Conservation (phyloP, 768 basidiomycete species). For the Dictyophora rubrovolvata region DNA sequence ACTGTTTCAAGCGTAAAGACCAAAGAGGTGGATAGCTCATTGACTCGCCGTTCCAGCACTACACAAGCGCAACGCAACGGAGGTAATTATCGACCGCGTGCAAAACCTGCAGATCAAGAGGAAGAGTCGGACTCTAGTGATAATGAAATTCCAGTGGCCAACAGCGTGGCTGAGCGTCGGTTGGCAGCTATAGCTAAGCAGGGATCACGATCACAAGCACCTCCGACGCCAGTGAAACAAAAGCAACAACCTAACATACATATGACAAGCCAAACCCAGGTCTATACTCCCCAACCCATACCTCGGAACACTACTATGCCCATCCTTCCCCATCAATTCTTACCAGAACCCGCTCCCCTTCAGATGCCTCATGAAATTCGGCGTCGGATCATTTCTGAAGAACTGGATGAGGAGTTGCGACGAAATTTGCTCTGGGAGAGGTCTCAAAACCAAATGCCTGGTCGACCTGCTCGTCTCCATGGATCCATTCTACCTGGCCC, state of each 20-base stretch:
- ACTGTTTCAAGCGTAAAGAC: conserved; percentile 1
- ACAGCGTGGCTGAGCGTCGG: conserved; percentile 15
- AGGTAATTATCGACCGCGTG: conserved; percentile 10
- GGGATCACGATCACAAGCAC: background rate
- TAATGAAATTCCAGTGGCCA: conserved; percentile 11
- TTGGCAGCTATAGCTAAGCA: conserved; percentile 12
- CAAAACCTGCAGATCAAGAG: conserved; percentile 13
- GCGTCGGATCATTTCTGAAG: conserved; percentile 71
- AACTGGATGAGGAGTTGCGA: conserved; percentile 76
- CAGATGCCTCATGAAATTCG: conserved; percentile 82
- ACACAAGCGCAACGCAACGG: conserved; percentile 4
- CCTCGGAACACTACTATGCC: conserved; percentile 31
- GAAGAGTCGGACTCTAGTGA: conserved; percentile 15
- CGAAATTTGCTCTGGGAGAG: conserved; percentile 69
- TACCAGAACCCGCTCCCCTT: conserved; percentile 53
- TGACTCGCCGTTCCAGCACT: background rate
- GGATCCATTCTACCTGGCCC: conserved; percentile 7
- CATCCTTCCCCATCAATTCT: conserved; percentile 57
- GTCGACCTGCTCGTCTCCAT: background rate
- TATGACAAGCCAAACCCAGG: background rate
- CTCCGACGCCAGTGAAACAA: background rate
- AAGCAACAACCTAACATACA: background rate
- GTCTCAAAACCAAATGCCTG: conserved; percentile 16
- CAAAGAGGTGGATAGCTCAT: background rate
- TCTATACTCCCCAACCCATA: background rate